A percentile compares a stretch with the other conserved stretches of the same genome.
phyloP scores from a whole-genome alignment of 805 yeast species.

The Lipomyces orientalis region DNA sequence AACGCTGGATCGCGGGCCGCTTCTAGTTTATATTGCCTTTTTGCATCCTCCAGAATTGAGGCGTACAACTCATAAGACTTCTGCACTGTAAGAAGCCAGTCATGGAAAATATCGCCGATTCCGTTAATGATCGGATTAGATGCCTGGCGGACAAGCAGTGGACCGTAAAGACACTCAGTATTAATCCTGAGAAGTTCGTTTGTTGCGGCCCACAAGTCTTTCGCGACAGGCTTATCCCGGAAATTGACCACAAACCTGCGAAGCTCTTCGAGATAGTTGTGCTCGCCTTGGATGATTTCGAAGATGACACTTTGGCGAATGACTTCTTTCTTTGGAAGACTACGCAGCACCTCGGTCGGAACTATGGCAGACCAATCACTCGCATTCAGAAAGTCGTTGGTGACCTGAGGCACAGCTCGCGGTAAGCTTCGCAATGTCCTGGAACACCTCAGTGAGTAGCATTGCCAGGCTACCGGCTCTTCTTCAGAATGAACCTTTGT shows the following conservation, averaged over 20 bases:
- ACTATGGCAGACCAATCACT: conserved; percentile 33
- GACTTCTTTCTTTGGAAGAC: conserved; percentile 49
- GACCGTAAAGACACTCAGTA: conserved; percentile 58
- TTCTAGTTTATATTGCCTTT: conserved; percentile 54
- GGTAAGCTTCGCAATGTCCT: conserved; percentile 36
- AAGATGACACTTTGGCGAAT: conserved; percentile 75
- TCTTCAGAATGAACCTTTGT: conserved; percentile 22
- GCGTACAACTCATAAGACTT: conserved; percentile 64
- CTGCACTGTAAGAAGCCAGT: conserved; percentile 67
- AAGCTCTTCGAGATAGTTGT: conserved; percentile 69
- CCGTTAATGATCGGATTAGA: conserved; percentile 69
- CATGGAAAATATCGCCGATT: conserved; percentile 64
- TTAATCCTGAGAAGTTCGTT: conserved; percentile 62
- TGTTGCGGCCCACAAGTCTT: conserved; percentile 64
- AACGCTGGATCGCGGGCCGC: conserved; percentile 51
- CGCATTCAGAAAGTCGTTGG: conserved; percentile 30
- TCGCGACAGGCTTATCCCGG: conserved; percentile 55
- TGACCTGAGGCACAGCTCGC: not conserved
- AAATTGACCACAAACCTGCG: conserved; percentile 65
- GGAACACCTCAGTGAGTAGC: conserved; percentile 44
- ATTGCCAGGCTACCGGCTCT: conserved; percentile 28
- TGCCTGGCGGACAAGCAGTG: conserved; percentile 61
- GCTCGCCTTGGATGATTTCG: conserved; percentile 75
- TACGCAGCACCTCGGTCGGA: conserved; percentile 20
- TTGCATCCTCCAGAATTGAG: conserved; percentile 46